phyloP scores from a whole-genome alignment of 2,329 filamentous ascomycete genomes.

The Samsoniella hepiali region DNA sequence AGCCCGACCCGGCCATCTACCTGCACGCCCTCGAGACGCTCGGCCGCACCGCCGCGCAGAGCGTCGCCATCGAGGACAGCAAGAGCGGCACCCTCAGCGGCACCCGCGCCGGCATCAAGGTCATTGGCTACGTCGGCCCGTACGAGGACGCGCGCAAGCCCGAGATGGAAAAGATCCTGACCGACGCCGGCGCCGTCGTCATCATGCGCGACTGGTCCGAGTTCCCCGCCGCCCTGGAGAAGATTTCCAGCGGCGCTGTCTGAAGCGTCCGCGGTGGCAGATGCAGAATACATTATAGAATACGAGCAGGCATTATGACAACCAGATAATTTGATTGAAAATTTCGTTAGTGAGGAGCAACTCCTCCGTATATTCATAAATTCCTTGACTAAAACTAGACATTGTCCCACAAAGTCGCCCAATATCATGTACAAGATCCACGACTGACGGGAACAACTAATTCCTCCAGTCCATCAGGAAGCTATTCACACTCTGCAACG shows the following conservation, averaged over 20 bases:
- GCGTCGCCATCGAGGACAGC: constrained; percentile 82
- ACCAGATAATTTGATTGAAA: background rate
- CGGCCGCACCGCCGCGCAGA: constrained; percentile 67
- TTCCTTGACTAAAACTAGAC: too few species aligned
- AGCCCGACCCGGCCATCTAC: constrained; percentile 90
- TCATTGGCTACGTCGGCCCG: constrained; percentile 81
- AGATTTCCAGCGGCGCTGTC: constrained; percentile 42
- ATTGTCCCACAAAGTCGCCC: too few species aligned
- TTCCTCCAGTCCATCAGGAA: constrained; percentile 67
- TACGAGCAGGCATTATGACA: background rate
- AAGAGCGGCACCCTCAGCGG: constrained; percentile 76
- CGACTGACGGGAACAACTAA: constrained; percentile 19
- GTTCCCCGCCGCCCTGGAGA: constrained; percentile 46
- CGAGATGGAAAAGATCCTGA: constrained; percentile 62
- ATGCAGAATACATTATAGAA: constrained; percentile 10
- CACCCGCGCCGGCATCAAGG: constrained; percentile 72
- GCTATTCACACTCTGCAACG: constrained; percentile 86
- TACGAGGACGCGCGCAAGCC: constrained; percentile 61
- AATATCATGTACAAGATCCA: too few species aligned
- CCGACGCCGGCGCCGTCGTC: constrained; percentile 58
- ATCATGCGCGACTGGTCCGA: constrained; percentile 61
- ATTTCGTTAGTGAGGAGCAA: too few species aligned
- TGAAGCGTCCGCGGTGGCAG: constrained; percentile 17
- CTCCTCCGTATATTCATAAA: background rate
- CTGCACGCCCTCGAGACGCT: constrained; percentile 71